Evolutionary conservation across 441 rosid species (phyloP), one percentile per base, ranked within the genome.

Genomic region (Populus hybrid): DNA sequence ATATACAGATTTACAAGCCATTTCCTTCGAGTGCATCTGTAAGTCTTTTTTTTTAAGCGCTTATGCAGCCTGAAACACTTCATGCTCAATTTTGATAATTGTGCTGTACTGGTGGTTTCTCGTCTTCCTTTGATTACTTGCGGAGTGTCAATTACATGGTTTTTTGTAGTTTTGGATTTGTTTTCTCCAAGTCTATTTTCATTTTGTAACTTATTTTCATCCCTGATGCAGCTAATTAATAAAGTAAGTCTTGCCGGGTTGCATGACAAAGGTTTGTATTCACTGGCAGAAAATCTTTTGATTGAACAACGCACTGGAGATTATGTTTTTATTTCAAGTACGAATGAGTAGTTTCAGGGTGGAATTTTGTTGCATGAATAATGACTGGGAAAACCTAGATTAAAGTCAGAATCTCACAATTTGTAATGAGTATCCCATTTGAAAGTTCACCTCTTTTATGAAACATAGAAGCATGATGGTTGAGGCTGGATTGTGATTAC

Each of bases 181-280:
- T 1, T 71, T 75, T 10, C 42, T 35, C 63, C 2, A 21, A 74
- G 31, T 24, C 33, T 66, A 69, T 56, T 71, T 36, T 70, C 7
- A 28, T 36, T 31, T n/a, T 20, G 65, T 80, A 50, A 63, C 66
- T 45, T 68, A 59, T 83, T 75, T 68, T 74, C 14, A 56, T 53
- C 79, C 74, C 79, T 86, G 74, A 24, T 88, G 88, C 97, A 96
- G 99, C 72, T 96, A 77, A 69, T 64, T 36, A 91, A 87, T 82
- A 89, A 93, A 87, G 82, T 88, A 63, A 82, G 83, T 82, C 76
- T 96, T 26, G 98, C 92, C 18, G 97, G 98, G 71, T 76, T 94
- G 84, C 98, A 96, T 81, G 99, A 94, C 84, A 96, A 96, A 91
- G 99, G 98, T 92, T 50, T 77, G 87, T 80, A 76, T 75, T 74